These are phyloP conservation scores for Huntiella omanensis DNA, from an alignment of 2,329 filamentous ascomycete species.

Conservation along the genomic window DNA sequence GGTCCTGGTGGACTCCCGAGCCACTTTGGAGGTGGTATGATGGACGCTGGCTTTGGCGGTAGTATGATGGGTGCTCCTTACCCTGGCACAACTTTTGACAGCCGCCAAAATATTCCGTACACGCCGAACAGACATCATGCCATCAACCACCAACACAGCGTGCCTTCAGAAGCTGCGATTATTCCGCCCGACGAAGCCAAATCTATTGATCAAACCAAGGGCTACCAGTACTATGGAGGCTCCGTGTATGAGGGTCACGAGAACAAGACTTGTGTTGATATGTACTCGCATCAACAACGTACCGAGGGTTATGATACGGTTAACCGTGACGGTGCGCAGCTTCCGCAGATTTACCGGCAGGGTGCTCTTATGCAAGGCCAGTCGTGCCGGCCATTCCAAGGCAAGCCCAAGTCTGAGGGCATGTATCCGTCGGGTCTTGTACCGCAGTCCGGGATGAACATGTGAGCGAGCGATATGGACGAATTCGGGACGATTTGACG, in stretches of 20 bases:
- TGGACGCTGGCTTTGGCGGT: constrained; percentile 22
- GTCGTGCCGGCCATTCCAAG: constrained; percentile 31
- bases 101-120: constrained; percentile 23
- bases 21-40: constrained; percentile 22
- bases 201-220: constrained; percentile 27
- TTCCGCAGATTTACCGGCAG: constrained; percentile 29
- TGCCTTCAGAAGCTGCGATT: constrained; percentile 29
- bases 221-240: constrained; percentile 35
- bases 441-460: constrained; percentile 28
- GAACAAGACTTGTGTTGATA: constrained; percentile 26
- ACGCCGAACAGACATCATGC: constrained; percentile 19
- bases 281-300: constrained; percentile 24
- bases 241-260: constrained; percentile 32
- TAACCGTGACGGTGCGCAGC: constrained; percentile 12
- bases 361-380: constrained; percentile 22
- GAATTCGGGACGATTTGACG: neutral
- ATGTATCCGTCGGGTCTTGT: constrained; percentile 32
- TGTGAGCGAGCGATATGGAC: constrained; percentile 14
- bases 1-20: constrained; percentile 41
- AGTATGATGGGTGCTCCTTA: constrained; percentile 22
- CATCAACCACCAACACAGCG: constrained; percentile 25
- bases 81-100: constrained; percentile 23
- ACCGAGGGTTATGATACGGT: constrained; percentile 18
- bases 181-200: constrained; percentile 34
- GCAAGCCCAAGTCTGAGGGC: constrained; percentile 30